These are phyloP conservation scores for Suillus plorans DNA, from an alignment of 768 basidiomycete species.

Conservation along the genomic window DNA sequence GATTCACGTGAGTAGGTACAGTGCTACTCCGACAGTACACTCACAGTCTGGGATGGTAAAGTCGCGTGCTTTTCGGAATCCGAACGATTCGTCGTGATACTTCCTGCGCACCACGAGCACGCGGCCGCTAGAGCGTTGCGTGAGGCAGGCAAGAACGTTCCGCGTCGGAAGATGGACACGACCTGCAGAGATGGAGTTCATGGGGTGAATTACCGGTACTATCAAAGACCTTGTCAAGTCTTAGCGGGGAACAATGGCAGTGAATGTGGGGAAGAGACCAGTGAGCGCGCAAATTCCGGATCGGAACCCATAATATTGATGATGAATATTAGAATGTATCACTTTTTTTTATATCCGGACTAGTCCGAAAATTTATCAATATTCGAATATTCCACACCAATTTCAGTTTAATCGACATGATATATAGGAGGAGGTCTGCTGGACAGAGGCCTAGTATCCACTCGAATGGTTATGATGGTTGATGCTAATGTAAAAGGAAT, in stretches of 20 bases:
- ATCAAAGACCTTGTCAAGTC: not conserved
- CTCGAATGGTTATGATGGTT: not conserved
- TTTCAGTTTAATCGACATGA: not conserved
- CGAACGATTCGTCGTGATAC: constrained; percentile 83
- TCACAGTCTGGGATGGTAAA: constrained; percentile 73
- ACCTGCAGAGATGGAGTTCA: not conserved
- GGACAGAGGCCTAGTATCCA: not conserved
- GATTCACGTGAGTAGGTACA: not conserved
- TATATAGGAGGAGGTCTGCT: not conserved
- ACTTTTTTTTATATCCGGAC: not conserved
- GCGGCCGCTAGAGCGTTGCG: constrained; percentile 7
- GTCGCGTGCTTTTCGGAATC: constrained; percentile 63
- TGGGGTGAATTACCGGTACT: not conserved
- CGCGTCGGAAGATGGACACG: not conserved
- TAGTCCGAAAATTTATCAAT: not conserved
- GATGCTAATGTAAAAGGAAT: not conserved
- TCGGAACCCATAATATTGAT: not conserved
- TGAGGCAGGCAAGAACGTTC: not conserved
- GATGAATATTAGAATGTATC: not conserved
- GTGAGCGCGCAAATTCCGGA: not conserved
- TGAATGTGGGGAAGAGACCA: not conserved
- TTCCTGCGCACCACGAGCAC: constrained; percentile 26
- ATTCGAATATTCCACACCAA: not conserved
- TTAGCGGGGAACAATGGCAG: too few relatives aligned
- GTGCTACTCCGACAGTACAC: constrained; percentile 22